Evolutionary conservation across 768 basidiomycete species (phyloP).

Genomic region (Stropharia rugosoannulata): DNA sequence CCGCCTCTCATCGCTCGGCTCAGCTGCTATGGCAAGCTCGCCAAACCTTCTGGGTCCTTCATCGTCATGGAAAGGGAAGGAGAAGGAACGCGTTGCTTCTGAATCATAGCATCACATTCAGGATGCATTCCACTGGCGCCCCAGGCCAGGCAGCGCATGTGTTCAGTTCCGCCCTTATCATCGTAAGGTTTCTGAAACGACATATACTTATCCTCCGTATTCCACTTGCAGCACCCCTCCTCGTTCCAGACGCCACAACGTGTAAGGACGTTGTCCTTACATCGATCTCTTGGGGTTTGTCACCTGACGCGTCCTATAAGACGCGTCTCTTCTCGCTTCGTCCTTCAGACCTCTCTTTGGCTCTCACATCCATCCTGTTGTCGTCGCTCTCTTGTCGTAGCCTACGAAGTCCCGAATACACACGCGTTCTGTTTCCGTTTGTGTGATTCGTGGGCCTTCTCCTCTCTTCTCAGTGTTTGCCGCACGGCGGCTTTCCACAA

Average conservation of each 20-base stretch:
- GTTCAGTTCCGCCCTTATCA: not conserved
- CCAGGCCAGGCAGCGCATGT: not conserved
- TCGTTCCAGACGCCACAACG: not conserved
- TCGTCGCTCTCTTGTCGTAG: too few relatives aligned
- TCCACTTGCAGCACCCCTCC: not conserved
- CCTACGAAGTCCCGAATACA: too few relatives aligned
- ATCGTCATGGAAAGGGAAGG: slow-evolving; percentile 25
- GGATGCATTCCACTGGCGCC: not conserved
- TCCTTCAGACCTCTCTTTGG: too few relatives aligned
- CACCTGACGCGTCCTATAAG: too few relatives aligned
- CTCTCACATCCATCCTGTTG: too few relatives aligned
- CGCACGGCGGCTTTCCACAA: too few relatives aligned
- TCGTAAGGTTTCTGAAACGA: not conserved
- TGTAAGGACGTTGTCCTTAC: too few relatives aligned
- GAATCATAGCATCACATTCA: slow-evolving; percentile 13
- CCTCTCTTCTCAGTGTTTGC: too few relatives aligned
- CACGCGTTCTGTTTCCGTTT: too few relatives aligned
- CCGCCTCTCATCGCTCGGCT: slow-evolving; percentile 28
- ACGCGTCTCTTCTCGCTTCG: too few relatives aligned
- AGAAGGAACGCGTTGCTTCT: slow-evolving; percentile 17
- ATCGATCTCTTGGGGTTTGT: too few relatives aligned
- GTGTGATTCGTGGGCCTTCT: too few relatives aligned
- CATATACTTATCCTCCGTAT: not conserved
- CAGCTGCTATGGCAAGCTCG: slow-evolving; percentile 31
- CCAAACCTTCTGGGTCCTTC: slow-evolving; percentile 29